Evolutionary conservation across 2,329 filamentous ascomycete genomes (phyloP).

Genomic region (Aureobasidium sp.): DNA sequence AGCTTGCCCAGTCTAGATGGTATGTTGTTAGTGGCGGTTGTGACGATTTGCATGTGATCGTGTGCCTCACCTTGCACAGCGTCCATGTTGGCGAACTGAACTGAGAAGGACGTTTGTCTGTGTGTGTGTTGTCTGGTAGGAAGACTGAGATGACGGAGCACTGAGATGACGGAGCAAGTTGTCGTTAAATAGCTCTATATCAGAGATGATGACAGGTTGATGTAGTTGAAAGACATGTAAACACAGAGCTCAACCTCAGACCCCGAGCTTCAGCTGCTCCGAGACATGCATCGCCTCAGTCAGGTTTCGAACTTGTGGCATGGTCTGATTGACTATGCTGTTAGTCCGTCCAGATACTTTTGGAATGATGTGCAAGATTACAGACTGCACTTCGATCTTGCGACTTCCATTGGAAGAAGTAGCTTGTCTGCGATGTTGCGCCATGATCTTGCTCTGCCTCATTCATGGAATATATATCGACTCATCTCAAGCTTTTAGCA

Average conservation of each 20-base stretch:
- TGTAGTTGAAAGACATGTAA: neutral
- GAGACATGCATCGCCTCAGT: neutral
- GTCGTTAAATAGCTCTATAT: neutral
- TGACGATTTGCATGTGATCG: neutral
- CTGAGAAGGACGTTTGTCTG: neutral
- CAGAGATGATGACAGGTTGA: neutral
- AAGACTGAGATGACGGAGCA: neutral
- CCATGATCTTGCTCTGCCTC: too few species aligned
- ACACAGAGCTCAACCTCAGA: neutral
- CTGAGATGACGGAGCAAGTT: neutral
- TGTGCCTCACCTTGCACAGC: slow-evolving; percentile 24
- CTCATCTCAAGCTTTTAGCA: neutral
- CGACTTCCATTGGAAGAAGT: neutral
- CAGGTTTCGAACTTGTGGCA: neutral
- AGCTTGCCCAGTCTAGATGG: slow-evolving; percentile 27
- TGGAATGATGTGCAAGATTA: neutral
- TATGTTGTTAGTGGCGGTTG: slow-evolving; percentile 11
- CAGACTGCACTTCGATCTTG: neutral
- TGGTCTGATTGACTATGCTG: too few species aligned
- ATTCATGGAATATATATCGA: too few species aligned
- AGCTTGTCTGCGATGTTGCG: neutral
- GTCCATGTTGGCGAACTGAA: slow-evolving; percentile 22
- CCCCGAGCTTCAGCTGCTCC: neutral
- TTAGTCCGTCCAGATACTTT: neutral
- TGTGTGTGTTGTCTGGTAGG: neutral